Evolutionary conservation across 2,329 filamentous ascomycete genomes (phyloP), one percentile per base, ranked within the genome.

Genomic region (Aspergillus fumigatiaffinis): DNA sequence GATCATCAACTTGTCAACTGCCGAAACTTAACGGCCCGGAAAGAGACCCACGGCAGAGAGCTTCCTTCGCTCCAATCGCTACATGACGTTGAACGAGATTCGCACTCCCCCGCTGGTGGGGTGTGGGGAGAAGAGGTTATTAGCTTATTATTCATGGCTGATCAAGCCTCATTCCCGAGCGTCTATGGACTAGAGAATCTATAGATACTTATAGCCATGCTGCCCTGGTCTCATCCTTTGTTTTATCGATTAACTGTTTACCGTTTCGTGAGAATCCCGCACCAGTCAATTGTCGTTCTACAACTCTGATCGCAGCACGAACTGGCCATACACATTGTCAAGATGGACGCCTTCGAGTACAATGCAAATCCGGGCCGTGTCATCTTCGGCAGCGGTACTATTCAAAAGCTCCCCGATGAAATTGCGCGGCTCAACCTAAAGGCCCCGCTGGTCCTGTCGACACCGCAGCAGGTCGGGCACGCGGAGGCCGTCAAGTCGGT

Each of bases 321-420:
- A 6, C 17, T 46, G 38, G 49, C 26, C n/a, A 26, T 42, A 47
- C 9, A 4, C 9, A n/a, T 32, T 10, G 9, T 38, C 59, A 69
- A 52, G 41, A 82, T 84, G 80, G 76, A 81, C n/a, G 65, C 74
- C 12, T 85, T 85, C 67, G 81, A 81, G 64, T 85, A 85, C 71
- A 82, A 78, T 56, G 68, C 78, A 48, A 82, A 81, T 62, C 79
- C 83, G 8, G 76, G 74, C 60, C 77, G 82, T 7, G 80, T 86
- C 55, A 71, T 86, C 61, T 86, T 86, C 64, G 84, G 83, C 59
- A 76, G 74, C 51, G 82, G 82, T 51, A 83, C 79, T 20, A 70
- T 85, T 50, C 74, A 79, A 53, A 79, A 80, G 61, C 73, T 79
- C 25, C 74, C 76, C 6, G 71, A 75, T 50, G 76, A 78, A 62